Percentiles rank a stretch among this genome's conserved stretches.
Evolutionary conservation across 257 asterid species (phyloP).

Genomic region (Penstemon eatonii): DNA sequence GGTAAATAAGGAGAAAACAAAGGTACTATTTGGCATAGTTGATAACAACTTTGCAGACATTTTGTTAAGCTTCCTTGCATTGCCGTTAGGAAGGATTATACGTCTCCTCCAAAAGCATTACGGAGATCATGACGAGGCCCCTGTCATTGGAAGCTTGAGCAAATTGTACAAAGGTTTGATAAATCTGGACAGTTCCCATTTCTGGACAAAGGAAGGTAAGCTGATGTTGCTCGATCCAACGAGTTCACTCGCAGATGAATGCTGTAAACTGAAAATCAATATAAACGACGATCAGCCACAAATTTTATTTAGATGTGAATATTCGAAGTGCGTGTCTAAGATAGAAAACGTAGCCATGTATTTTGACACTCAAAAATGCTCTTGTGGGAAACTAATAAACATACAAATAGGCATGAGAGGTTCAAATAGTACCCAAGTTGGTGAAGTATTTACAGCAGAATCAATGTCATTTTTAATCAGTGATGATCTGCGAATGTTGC

Average conservation of each 20-base stretch:
- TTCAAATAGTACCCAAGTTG: neutral
- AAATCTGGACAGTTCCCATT: slow-evolving; percentile 1
- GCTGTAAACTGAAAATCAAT: slow-evolving; percentile 15
- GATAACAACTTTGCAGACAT: slow-evolving; percentile 9
- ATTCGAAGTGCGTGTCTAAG: neutral
- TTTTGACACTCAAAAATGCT: neutral
- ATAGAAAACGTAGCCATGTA: neutral
- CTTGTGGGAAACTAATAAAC: slow-evolving; percentile 5
- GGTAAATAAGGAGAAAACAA: neutral
- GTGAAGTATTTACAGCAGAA: neutral
- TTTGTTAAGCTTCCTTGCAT: slow-evolving; percentile 24
- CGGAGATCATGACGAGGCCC: neutral
- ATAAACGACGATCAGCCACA: neutral
- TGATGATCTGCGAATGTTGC: slow-evolving; percentile 14
- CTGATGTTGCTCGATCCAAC: slow-evolving; percentile 29
- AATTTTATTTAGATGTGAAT: neutral
- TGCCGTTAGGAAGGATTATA: slow-evolving; percentile 32
- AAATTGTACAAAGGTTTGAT: slow-evolving; percentile 5
- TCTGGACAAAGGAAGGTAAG: neutral
- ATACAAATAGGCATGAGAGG: neutral
- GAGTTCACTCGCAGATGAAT: neutral
- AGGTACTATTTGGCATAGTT: neutral
- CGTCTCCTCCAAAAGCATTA: slow-evolving; percentile 15
- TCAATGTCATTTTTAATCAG: neutral
- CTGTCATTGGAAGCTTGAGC: slow-evolving; percentile 22